Evolutionary conservation across 2,329 filamentous ascomycete genomes (phyloP), one percentile per base, ranked within the genome.

Genomic region (Dactylonectria estremocensis): DNA sequence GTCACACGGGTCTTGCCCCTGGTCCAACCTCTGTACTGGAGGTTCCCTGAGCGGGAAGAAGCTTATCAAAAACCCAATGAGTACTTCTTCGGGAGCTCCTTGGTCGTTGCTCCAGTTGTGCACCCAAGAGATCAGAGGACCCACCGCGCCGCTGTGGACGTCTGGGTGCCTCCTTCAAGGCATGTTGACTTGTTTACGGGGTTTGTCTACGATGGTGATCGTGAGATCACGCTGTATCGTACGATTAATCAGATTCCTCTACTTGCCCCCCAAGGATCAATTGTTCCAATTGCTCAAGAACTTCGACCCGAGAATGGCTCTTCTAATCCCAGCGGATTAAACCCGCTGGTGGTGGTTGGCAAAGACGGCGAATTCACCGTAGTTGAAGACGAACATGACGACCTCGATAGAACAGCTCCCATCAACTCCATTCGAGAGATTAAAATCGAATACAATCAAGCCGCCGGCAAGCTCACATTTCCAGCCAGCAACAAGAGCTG

Each of bases 11-110:
- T 83, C 48, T 81, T 86, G 56, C 89, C 89, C 0, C 76, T 91
- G 2, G 77, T 91, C 1, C 86, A 88, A 74, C 90, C 90, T 1
- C 82, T 92, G 80, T 92, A 92, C 79, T 92, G 89, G 89, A 82
- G 83, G 49, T 86, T 87, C 67, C 86, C 87, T 0, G 80, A 84
- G 1, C 73, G 76, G 0, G 83, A 87, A 1, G 84, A 87, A 64
- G 88, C 89, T 0, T 91, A 91, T 76, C 72, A 77, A 1, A 82
- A 87, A 0, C 85, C 84, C 0, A 91, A 90, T 69, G 83, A 91
- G 74, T 91, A 87, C 75, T 84, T 83, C 70, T 91, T 91, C 69
- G 90, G 89, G 2, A 83, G 84, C 0, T 81, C 87, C 28, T 77
- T 91, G 14, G 77, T 91, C 3, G 87, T 90, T 0, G 83, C 83